Evolutionary conservation across 75 land plant species (phyloP), one percentile per base, ranked within the genome.

Genomic region (Picea sitchensis): DNA sequence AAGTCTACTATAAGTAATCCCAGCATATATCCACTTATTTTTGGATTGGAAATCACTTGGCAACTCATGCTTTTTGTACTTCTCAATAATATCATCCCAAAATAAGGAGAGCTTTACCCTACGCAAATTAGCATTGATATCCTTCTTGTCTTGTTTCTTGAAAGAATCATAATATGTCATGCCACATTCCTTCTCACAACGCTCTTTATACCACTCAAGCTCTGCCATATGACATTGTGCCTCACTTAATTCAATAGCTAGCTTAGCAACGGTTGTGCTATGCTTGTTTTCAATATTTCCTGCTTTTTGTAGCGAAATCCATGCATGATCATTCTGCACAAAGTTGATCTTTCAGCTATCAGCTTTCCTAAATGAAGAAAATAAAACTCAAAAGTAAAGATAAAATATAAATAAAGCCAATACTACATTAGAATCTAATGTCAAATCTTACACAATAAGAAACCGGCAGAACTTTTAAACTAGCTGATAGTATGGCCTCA

Each of bases 21-120:
- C 79, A 17, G 81, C 44, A 75, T 80, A 21, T 13, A 80, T 56
- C 81, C 81, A 80, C 26, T 80, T 80, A 26, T 76, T 80, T 32
- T 57, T 21, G 18, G 26, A 41, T 11, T 76, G 77, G 31, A 80
- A 80, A 41, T 73, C 78, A 23, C 36, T 32, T 20, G 81, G 81
- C 54, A 80, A 30, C 11, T 21, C 58, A 76, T 30, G 36, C 0
- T 75, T 80, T n/a, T 26, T 6, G 3, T 20, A 77, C 79, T 11
- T 68, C 12, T 80, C 81, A 41, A 80, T 21, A 14, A 77, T 51
- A 0, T 56, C 38, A 56, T 80, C 81, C 81, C 81, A 80, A 41
- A 80, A 80, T 3, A 11, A n/a, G 9, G 15, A 36, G 2, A 72
- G 57, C 14, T n/a, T 32, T 32, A 20, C 8, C 34, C 73, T 69